phyloP scores from a whole-genome alignment of 164 flowering plant genomes.

The Nymphaea thermarum region DNA sequence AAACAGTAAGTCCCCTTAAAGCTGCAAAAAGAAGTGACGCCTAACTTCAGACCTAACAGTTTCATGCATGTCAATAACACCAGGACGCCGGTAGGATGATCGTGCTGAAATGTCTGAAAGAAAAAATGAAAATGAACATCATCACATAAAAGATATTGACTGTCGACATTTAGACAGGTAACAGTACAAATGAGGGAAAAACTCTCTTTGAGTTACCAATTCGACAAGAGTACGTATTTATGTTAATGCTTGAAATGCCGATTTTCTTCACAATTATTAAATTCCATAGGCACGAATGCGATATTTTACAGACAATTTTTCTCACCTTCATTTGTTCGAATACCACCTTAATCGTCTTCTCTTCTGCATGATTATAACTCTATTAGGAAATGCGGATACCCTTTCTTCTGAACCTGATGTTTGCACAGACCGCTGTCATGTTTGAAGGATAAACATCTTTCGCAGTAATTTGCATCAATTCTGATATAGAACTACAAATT shows the following conservation, averaged over 20 bases:
- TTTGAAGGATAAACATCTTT: not conserved
- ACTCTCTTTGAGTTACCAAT: not conserved
- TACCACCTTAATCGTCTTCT: conserved; percentile 47
- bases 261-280: too few species aligned
- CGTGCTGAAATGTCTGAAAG: conserved; percentile 22
- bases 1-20: not conserved
- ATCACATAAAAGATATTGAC: conserved; percentile 1
- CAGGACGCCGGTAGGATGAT: conserved; percentile 16
- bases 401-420: conserved; percentile 37
- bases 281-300: too few species aligned
- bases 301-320: conserved; percentile 9
- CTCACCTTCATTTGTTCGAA: conserved; percentile 42
- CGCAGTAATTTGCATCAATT: not conserved
- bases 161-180: not conserved
- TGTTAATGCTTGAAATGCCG: too few species aligned
- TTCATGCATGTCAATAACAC: conserved; percentile 31
- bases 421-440: conserved; percentile 6
- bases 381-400: conserved; percentile 23
- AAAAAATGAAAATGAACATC: not conserved
- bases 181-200: not conserved
- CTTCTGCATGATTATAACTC: conserved; percentile 49
- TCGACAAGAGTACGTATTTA: too few species aligned
- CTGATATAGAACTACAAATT: too few species aligned
- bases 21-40: conserved; percentile 9
- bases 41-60: conserved; percentile 57